Conservation (phyloP, 306 rosid species). For the Styphnolobium japonicum region DNA sequence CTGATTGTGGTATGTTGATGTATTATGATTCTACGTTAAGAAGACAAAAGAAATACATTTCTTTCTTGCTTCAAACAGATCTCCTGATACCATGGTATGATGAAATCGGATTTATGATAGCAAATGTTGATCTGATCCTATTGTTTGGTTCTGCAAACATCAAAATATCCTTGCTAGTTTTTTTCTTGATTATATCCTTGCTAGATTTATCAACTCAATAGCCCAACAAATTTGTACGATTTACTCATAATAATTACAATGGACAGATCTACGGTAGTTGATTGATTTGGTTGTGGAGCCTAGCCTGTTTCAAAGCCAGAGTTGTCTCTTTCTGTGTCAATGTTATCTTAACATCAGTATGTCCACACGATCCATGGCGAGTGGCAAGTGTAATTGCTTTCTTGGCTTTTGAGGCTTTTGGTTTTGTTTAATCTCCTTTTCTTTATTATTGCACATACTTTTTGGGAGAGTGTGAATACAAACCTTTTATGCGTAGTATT, state of each 20-base stretch:
- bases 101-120: conserved; percentile 19
- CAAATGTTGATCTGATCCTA: conserved; percentile 12
- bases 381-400: conserved; percentile 39
- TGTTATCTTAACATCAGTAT: conserved; percentile 4
- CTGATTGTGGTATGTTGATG: conserved; percentile 38
- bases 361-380: conserved; percentile 25
- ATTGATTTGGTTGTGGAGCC: conserved; percentile 31
- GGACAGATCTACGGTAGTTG: conserved; percentile 11
- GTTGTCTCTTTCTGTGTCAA: conserved; percentile 33
- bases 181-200: no score
- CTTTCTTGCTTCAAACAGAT: conserved; percentile 34
- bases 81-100: conserved; percentile 18
- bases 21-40: conserved; percentile 31
- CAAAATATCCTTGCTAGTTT: background rate
- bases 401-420: conserved; percentile 42
- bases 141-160: conserved; percentile 18
- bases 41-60: conserved; percentile 25
- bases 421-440: conserved; percentile 15
- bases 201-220: conserved; percentile 4
- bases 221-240: background rate
- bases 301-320: conserved; percentile 21
- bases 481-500: conserved; percentile 20
- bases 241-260: background rate
- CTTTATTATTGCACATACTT: background rate
- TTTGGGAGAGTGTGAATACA: conserved; percentile 38